These are phyloP conservation scores for Leccinum variicolor DNA, from an alignment of 768 basidiomycete species.

Conservation along the genomic window DNA sequence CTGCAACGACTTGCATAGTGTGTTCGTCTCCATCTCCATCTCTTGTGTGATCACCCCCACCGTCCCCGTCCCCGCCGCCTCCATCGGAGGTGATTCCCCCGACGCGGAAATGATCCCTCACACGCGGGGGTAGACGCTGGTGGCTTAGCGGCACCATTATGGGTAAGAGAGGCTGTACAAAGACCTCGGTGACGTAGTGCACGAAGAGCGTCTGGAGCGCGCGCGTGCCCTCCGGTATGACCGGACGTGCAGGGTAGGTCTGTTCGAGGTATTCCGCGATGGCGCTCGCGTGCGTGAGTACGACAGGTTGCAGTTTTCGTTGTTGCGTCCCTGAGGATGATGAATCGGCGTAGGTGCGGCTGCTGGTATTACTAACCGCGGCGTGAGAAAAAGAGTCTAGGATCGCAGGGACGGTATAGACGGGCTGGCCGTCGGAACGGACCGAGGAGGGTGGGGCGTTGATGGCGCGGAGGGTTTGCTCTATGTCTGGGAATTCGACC, in stretches of 20 bases:
- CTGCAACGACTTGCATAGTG: not conserved
- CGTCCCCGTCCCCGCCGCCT: not conserved
- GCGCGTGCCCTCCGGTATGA: constrained; percentile 68
- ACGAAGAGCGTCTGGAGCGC: constrained; percentile 69
- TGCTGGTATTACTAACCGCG: not conserved
- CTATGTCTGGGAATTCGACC: constrained; percentile 70
- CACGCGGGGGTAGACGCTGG: constrained; percentile 53
- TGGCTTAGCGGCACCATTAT: constrained; percentile 71
- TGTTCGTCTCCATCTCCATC: not conserved
- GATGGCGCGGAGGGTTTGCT: constrained; percentile 53
- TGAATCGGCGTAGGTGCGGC: not conserved
- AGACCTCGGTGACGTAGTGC: constrained; percentile 63
- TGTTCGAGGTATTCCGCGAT: constrained; percentile 75
- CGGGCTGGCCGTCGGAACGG: constrained; percentile 53
- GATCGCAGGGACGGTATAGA: constrained; percentile 70
- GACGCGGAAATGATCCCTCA: constrained; percentile 46
- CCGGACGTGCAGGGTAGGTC: constrained; percentile 63
- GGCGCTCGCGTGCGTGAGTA: constrained; percentile 55
- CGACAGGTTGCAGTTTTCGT: constrained; percentile 38
- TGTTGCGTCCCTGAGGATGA: not conserved
- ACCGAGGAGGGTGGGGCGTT: constrained; percentile 55
- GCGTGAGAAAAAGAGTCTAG: constrained; percentile 43
- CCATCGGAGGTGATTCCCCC: not conserved
- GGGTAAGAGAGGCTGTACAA: constrained; percentile 61
- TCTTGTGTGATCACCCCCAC: not conserved